Evolutionary conservation across 2,329 filamentous ascomycete species (phyloP).

Genomic region (Chlorencoelia australis): DNA sequence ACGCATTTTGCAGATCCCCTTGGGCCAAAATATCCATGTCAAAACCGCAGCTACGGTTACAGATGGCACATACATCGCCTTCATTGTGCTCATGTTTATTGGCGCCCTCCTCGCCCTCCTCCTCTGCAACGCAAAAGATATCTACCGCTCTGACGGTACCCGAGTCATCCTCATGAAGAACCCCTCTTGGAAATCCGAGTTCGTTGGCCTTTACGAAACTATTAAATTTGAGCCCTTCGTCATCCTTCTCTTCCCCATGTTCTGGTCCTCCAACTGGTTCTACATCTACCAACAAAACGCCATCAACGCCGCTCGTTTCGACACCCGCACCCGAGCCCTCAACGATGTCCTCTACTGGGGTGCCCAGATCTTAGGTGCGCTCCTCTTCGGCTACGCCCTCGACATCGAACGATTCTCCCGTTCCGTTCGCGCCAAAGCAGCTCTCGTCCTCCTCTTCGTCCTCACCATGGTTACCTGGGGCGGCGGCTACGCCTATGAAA

Average conservation of each 20-base stretch:
- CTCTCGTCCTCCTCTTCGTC: slow-evolving; percentile 50
- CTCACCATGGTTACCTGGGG: slow-evolving; percentile 76
- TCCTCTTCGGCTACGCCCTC: slow-evolving; percentile 61
- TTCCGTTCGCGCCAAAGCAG: slow-evolving; percentile 54
- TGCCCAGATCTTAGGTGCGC: slow-evolving; percentile 68
- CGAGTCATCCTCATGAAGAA: slow-evolving; percentile 83
- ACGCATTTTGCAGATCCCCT: slow-evolving; percentile 44
- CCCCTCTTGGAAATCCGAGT: slow-evolving; percentile 73
- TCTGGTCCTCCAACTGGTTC: slow-evolving; percentile 71
- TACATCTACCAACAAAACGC: slow-evolving; percentile 71
- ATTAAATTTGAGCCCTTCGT: slow-evolving; percentile 63
- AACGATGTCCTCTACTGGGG: slow-evolving; percentile 74
- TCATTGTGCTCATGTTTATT: slow-evolving; percentile 70
- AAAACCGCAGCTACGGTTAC: slow-evolving; percentile 40
- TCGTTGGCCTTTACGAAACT: slow-evolving; percentile 66
- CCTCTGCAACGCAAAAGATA: slow-evolving; percentile 60
- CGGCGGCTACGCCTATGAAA: slow-evolving; percentile 70
- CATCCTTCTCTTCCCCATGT: slow-evolving; percentile 70
- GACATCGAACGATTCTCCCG: slow-evolving; percentile 52
- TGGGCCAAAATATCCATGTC: slow-evolving; percentile 60
- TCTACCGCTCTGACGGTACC: slow-evolving; percentile 69
- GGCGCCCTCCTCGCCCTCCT: slow-evolving; percentile 61
- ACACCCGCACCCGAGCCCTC: slow-evolving; percentile 63
- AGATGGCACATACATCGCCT: slow-evolving; percentile 80
- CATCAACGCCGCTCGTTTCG: slow-evolving; percentile 62